Conservation (phyloP, 2,329 filamentous ascomycete genomes). For the Ceratocystis albifundus region DNA sequence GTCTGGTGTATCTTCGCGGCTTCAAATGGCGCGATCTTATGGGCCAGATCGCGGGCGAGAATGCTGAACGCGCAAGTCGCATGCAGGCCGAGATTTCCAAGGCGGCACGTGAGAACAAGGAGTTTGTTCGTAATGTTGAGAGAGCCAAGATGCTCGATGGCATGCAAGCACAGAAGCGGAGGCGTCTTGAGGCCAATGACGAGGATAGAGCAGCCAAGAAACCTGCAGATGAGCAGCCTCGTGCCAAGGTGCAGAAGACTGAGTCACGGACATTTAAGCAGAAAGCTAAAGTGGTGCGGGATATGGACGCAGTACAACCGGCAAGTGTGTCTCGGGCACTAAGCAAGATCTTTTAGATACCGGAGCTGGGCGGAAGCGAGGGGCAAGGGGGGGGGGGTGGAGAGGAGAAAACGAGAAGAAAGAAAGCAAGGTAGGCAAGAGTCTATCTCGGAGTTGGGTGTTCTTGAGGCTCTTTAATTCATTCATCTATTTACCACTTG, state of each 20-base stretch:
- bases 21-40: conserved; percentile 73
- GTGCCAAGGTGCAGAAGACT: conserved; percentile 24
- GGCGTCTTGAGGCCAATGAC: conserved; percentile 32
- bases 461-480: too few species aligned
- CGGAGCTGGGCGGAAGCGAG: too few species aligned
- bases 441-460: too few species aligned
- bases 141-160: conserved; percentile 66
- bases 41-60: conserved; percentile 69
- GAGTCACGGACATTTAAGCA: conserved; percentile 52
- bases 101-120: conserved; percentile 67
- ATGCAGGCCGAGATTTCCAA: conserved; percentile 68
- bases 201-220: conserved; percentile 24
- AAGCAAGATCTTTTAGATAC: conserved; percentile 51
- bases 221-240: conserved; percentile 23
- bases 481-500: too few species aligned
- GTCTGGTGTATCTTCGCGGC: conserved; percentile 65
- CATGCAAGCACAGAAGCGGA: conserved; percentile 50
- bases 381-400: too few species aligned
- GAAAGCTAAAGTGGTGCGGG: conserved; percentile 46
- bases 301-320: conserved; percentile 34
- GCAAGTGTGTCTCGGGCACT: conserved; percentile 49
- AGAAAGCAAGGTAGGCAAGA: conserved; percentile 3
- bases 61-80: conserved; percentile 63
- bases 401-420: background rate
- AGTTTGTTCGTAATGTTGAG: conserved; percentile 69